Percentiles rank a stretch among this genome's conserved stretches.
Conservation (phyloP, 2,329 filamentous ascomycete genomes). For the Purpureocillium lavendulum region DNA sequence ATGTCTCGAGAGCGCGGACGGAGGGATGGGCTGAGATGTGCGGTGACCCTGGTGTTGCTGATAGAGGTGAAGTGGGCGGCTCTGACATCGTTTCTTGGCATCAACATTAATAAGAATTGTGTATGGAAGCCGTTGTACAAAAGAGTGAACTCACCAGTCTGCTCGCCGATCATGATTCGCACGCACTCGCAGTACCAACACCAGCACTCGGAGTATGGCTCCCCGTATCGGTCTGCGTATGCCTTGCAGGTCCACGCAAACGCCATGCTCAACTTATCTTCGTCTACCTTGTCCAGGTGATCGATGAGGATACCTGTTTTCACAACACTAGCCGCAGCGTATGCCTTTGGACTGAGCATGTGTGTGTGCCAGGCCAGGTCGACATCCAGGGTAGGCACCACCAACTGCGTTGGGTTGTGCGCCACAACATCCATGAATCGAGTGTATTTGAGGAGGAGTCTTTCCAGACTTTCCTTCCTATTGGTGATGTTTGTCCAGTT, state of each 20-base stretch:
- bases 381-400: conserved; percentile 60
- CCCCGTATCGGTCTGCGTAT: conserved; percentile 55
- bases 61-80: too few species aligned
- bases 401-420: conserved; percentile 30
- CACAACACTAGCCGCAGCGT: conserved; percentile 45
- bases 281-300: neutral
- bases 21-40: too few species aligned
- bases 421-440: conserved; percentile 52
- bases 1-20: neutral
- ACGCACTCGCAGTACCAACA: conserved; percentile 69
- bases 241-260: conserved; percentile 41
- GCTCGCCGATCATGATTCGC: neutral
- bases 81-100: too few species aligned
- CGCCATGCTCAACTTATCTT: conserved; percentile 36
- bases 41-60: too few species aligned
- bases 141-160: neutral
- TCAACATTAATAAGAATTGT: too few species aligned
- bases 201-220: conserved; percentile 62
- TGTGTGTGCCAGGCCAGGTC: conserved; percentile 71
- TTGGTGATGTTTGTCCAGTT: conserved; percentile 63
- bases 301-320: conserved; percentile 45
- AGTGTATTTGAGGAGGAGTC: conserved; percentile 51
- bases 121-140: too few species aligned
- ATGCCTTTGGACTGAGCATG: conserved; percentile 53
- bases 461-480: conserved; percentile 46